phyloP scores from a whole-genome alignment of 129 eudicot species.

The Smallanthus sonchifolius region DNA sequence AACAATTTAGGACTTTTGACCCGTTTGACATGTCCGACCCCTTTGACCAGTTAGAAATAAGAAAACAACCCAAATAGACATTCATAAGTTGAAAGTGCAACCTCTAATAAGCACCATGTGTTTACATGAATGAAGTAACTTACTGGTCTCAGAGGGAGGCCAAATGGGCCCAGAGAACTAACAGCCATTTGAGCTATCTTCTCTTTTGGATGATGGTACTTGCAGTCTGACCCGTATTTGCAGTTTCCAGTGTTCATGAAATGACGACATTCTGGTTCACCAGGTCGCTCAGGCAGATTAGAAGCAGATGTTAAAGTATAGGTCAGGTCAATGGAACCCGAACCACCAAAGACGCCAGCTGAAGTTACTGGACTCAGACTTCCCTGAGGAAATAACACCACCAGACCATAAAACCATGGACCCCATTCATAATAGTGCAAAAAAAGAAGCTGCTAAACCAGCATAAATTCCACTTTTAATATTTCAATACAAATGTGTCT shows the following conservation, averaged over 20 bases:
- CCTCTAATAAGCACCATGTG: not conserved
- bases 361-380: slow-evolving; percentile 46
- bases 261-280: slow-evolving; percentile 82
- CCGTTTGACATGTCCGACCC: not conserved
- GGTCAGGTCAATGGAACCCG: slow-evolving; percentile 33
- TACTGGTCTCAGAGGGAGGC: slow-evolving; percentile 87
- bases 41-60: not conserved
- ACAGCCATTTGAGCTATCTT: slow-evolving; percentile 49
- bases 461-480: not conserved
- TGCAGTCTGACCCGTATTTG: slow-evolving; percentile 85
- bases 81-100: not conserved
- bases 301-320: slow-evolving; percentile 33
- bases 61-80: not conserved
- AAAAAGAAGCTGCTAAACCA: not conserved
- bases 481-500: not conserved
- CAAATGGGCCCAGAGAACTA: slow-evolving; percentile 64
- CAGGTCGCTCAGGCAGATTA: slow-evolving; percentile 82
- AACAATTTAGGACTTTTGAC: not conserved
- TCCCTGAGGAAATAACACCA: slow-evolving; percentile 33
- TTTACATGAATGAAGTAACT: slow-evolving; percentile 27
- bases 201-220: slow-evolving; percentile 83
- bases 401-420: not conserved
- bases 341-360: slow-evolving; percentile 33
- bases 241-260: slow-evolving; percentile 80
- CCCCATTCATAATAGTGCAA: not conserved